Evolutionary conservation across 345 rosid species (phyloP).

Genomic region (Eucalyptus erythrocorys): DNA sequence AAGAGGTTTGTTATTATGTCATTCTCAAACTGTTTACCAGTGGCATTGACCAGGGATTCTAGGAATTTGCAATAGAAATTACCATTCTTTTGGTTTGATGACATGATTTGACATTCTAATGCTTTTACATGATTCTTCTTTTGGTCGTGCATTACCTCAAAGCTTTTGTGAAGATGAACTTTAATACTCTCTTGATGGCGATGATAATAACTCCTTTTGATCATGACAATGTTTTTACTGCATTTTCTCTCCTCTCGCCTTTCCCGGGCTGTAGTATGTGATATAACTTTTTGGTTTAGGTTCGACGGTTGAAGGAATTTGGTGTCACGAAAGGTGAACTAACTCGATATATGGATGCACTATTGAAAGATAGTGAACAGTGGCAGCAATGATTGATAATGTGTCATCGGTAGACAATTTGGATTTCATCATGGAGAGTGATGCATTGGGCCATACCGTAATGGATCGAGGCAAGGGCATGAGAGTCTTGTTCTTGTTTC

Average conservation of each 20-base stretch:
- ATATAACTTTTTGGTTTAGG: conserved; percentile 24
- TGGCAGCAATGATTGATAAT: conserved; percentile 94
- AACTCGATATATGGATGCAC: conserved; percentile 95
- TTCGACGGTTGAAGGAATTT: conserved; percentile 94
- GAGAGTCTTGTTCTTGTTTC: conserved; percentile 79
- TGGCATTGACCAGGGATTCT: neutral
- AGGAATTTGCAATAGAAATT: neutral
- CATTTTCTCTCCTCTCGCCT: neutral
- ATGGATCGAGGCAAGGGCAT: conserved; percentile 98
- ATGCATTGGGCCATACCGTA: conserved; percentile 84
- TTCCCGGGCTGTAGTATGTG: neutral
- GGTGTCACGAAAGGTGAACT: conserved; percentile 97
- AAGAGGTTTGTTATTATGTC: conserved; percentile 55
- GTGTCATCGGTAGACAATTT: conserved; percentile 96
- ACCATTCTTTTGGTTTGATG: neutral
- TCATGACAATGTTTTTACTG: neutral
- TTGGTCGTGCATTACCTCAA: neutral
- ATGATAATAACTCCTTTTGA: neutral
- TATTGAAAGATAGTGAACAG: conserved; percentile 96
- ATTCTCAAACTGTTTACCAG: neutral
- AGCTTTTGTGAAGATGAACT: neutral
- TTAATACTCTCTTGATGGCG: no score
- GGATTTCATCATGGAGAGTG: conserved; percentile 97
- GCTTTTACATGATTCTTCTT: neutral
- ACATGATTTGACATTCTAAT: neutral